Base-by-base conservation (phyloP, 2,329 filamentous ascomycete genomes). In the Davidsoniella eucalypti region DNA sequence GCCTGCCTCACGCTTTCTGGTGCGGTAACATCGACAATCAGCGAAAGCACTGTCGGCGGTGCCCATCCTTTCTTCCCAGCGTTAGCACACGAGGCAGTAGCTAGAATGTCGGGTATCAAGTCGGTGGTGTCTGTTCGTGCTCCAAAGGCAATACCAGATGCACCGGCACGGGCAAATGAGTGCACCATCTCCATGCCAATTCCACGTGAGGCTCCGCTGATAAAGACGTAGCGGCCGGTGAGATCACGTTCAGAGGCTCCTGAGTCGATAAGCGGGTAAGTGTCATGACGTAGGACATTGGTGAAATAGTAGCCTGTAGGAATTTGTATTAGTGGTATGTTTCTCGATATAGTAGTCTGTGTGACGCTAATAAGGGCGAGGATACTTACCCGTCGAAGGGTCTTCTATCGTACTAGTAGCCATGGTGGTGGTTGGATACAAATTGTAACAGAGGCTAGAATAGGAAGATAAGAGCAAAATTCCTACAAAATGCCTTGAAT, bases 131-230 rank as follows among this genome's bases (percentile, higher is more conserved):
- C 56, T 2, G 69, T 72, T 18, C 77, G 70, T 0, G 74, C 75
- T 5, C 63, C 68, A 17, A 80, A 63, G 14, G 69, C 70, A 51
- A 82, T 73, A 25, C 62, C 59, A 0, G 68, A 65, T 26, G 69
- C 70, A 4, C 71, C 71, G 4, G 75, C 74, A 55, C 63, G 63
- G 17, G 75, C 76, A 56, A 70, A 80, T 8, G 72, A 69, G n/a
- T 73, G 57, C 1, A 74, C 75, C 3, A 69, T 73, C 12, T 69
- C 66, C 2, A 64, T 64, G 5, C 77, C 76, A 36, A 78, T 68
- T 2, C 75, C 74, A 38, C 68, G 70, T 2, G 69, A 72, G 0
- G 69, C 74, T 7, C 75, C 76, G 0, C 69, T 75, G 47, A 80
- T 69, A 52, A 81, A 65, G 43, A 69, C 60, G 6, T 60, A 58